Base-by-base conservation (phyloP, 2,329 filamentous ascomycete species). In the Phialemonium atrogriseum region DNA sequence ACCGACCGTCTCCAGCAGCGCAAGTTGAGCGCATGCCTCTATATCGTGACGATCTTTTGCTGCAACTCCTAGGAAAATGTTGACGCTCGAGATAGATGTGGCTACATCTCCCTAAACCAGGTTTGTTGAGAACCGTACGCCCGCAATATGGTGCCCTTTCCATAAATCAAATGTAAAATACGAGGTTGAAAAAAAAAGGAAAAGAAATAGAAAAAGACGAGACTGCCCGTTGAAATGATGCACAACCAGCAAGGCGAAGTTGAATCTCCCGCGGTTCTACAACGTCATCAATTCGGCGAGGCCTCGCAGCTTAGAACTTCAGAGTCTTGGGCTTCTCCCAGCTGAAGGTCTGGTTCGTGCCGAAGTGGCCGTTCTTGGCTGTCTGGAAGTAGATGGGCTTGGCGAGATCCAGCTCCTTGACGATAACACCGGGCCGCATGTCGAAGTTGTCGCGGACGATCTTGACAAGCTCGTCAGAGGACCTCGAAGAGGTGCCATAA, bases 301-400 rank as follows among this genome's bases (percentile, higher is more conserved):
- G 32, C 25, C 29, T 40, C 38, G 32, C 41, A 46, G 51, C 60
- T 77, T 94, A 96, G 66, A 85, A 82, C 68, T 84, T 88, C 56
- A 98, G 84, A 49, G 72, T 53, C 84, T 94, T 95, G 56, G 91
- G 89, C 78, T 96, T 77, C 80, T 98, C 91, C 91, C 91, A 98
- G 66, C 71, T 78, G 77, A 98, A 98, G 64, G 64, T 71, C 77
- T 94, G 91, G 84, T 95, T 91, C 66, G 87, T 94, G 47, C 73
- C 73, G 68, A 98, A 98, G 78, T 98, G 91, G 52, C 91, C 91
- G 70, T 96, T 96, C 84, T 95, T 95, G 68, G 91, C 91, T 37
- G 91, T 98, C 73, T 89, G 77, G 76, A 79, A 79, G 81, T 98
- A 98, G 73, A 96, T 95, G 58, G 91, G 91, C 67, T 87, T 86